phyloP scores from a whole-genome alignment of 257 asterid species.

The Solanum chaucha region DNA sequence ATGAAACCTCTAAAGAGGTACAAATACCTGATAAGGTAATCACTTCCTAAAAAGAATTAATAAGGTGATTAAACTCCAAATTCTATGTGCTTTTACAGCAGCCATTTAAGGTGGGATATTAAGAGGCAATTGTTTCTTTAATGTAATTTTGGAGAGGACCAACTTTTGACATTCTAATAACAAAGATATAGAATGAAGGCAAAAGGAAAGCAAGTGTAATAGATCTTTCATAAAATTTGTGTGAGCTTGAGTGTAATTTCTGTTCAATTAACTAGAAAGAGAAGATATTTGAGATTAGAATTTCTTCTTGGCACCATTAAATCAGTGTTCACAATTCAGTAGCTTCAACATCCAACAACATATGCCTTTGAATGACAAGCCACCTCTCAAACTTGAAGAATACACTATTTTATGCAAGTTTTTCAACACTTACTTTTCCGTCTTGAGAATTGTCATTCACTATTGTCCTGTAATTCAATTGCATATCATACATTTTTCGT shows the following conservation, averaged over 20 bases:
- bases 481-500: neutral
- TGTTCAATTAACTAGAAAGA: neutral
- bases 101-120: neutral
- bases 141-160: neutral
- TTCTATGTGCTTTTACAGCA: neutral
- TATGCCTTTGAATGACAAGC: neutral
- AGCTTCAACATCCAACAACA: neutral
- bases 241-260: neutral
- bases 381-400: neutral
- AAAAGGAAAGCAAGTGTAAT: neutral
- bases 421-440: neutral
- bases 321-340: neutral
- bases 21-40: neutral
- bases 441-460: too few relatives aligned
- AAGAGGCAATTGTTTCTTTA: neutral
- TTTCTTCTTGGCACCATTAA: neutral
- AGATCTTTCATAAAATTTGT: neutral
- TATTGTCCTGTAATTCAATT: too few relatives aligned
- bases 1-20: neutral
- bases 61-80: neutral
- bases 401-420: neutral
- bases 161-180: neutral
- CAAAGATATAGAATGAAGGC: neutral
- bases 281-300: neutral
- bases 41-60: neutral